Percentiles rank a stretch among this genome's conserved stretches.
Evolutionary conservation across 2,329 filamentous ascomycete species (phyloP).

Genomic region (Epichloe festucae): DNA sequence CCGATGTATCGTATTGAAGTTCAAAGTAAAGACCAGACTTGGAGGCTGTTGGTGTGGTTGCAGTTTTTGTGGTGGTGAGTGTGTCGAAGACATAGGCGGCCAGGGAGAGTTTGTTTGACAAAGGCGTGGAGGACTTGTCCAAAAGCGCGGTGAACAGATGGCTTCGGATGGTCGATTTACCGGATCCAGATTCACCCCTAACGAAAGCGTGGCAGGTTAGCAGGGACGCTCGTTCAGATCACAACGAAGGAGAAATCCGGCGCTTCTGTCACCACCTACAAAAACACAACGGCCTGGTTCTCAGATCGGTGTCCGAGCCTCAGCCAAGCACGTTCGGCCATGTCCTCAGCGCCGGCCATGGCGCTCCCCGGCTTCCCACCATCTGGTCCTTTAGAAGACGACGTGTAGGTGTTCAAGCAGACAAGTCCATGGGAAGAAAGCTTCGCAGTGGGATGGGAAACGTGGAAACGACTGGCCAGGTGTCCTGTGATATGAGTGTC

Average conservation of each 20-base stretch:
- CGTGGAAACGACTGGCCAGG: constrained; percentile 81
- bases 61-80: constrained; percentile 91
- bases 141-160: constrained; percentile 79
- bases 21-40: constrained; percentile 94
- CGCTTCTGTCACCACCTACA: constrained; percentile 55
- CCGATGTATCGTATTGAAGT: constrained; percentile 86
- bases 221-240: neutral
- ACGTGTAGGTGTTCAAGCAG: constrained; percentile 87
- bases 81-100: constrained; percentile 94
- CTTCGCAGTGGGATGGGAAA: constrained; percentile 72
- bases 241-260: neutral
- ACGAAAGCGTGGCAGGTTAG: constrained; percentile 8
- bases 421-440: constrained; percentile 88
- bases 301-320: constrained; percentile 79
- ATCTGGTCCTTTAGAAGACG: constrained; percentile 77
- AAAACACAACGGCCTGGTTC: constrained; percentile 83
- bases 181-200: constrained; percentile 89
- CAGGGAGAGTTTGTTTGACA: constrained; percentile 86
- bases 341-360: constrained; percentile 82
- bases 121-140: constrained; percentile 78
- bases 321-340: constrained; percentile 76
- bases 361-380: constrained; percentile 84
- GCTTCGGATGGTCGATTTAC: constrained; percentile 87
- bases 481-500: constrained; percentile 71
- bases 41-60: constrained; percentile 87